phyloP scores from a whole-genome alignment of 1,284 basidiomycete genomes.

The Ceratorhiza oryzae-sativae region DNA sequence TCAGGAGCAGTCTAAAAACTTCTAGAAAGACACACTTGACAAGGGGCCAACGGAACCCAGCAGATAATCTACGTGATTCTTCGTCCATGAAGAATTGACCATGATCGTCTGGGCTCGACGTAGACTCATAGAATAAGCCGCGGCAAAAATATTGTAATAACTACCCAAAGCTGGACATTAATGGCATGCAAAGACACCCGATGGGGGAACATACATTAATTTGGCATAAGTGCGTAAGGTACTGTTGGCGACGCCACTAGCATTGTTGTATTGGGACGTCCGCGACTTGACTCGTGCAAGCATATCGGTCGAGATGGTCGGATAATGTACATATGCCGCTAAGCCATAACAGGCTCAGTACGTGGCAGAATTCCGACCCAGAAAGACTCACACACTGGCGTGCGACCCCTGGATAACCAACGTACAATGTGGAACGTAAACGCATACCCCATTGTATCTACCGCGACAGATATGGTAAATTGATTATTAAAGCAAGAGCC shows the following conservation, averaged over 20 bases:
- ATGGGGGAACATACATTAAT: slow-evolving; percentile 64
- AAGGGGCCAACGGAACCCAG: slow-evolving; percentile 49
- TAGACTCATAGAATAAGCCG: slow-evolving; percentile 80
- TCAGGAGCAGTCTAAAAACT: not conserved
- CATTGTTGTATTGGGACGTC: slow-evolving; percentile 72
- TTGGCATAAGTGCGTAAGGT: slow-evolving; percentile 69
- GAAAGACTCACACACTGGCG: slow-evolving; percentile 48
- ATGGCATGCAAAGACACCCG: slow-evolving; percentile 7
- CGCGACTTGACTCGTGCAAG: slow-evolving; percentile 76
- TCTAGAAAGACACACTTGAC: not conserved
- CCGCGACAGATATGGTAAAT: slow-evolving; percentile 3
- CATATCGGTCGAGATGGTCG: slow-evolving; percentile 96
- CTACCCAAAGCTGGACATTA: slow-evolving; percentile 52
- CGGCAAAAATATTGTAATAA: slow-evolving; percentile 91
- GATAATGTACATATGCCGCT: slow-evolving; percentile 95
- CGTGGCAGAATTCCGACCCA: not conserved
- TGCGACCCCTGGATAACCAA: slow-evolving; percentile 54
- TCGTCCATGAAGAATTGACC: slow-evolving; percentile 97
- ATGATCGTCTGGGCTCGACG: slow-evolving; percentile 74
- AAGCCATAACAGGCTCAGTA: slow-evolving; percentile 54
- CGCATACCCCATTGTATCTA: slow-evolving; percentile 98
- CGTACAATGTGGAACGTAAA: slow-evolving; percentile 87
- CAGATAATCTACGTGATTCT: slow-evolving; percentile 73
- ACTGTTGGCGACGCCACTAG: slow-evolving; percentile 66
- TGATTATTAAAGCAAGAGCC: not conserved